Base-by-base conservation (phyloP, 2,329 filamentous ascomycete genomes). In the Whalleya microplaca region DNA sequence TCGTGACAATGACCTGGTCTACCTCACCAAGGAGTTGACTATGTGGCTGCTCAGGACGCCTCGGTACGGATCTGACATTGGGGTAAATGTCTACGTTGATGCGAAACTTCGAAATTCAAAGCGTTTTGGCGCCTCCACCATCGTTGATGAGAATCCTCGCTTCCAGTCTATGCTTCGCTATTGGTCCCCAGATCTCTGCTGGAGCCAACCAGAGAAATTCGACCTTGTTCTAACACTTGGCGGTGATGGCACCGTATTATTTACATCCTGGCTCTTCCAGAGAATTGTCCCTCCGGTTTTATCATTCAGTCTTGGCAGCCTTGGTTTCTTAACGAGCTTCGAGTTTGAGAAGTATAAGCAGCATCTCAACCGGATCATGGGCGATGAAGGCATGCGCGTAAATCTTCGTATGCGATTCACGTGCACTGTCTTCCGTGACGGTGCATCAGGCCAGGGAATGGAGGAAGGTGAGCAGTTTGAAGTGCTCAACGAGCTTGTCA, bases 391-490 rank as follows among this genome's bases (percentile, higher is more conserved):
- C 53, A 98, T 99, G 94, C 89, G 94, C 51, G 94, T 98, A 58
- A 98, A 96, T 70, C 81, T 99, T 65, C 92, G 95, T 64, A 99
- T 99, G 95, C 90, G 95, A 60, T 99, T 99, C 74, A 99, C 95
- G 16, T 98, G 94, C 77, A 98, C 95, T 0, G 93, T 99, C 8
- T 97, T 94, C 78, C 89, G 94, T 44, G 83, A 88, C 64, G 85
- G 83, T 27, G 74, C 77, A 3, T 72, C 78, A 2, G 83, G 82
- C 10, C 80, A 84, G n/a, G 85, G 86, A 41, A 83, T 88, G 64
- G 89, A 95, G 66, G 93, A 97, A 74, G 91, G 89, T 44, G 94
- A 98, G 77, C 93, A 96, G 69, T 98, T 97, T 63, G 95, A 99
- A 77, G 94, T 99, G 19, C 86, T 99, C 63, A 99, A 99, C 75